A percentile compares a stretch with the other conserved stretches of the same genome.
phyloP scores from a whole-genome alignment of 2,329 filamentous ascomycete species.

The Fusarium chaquense region DNA sequence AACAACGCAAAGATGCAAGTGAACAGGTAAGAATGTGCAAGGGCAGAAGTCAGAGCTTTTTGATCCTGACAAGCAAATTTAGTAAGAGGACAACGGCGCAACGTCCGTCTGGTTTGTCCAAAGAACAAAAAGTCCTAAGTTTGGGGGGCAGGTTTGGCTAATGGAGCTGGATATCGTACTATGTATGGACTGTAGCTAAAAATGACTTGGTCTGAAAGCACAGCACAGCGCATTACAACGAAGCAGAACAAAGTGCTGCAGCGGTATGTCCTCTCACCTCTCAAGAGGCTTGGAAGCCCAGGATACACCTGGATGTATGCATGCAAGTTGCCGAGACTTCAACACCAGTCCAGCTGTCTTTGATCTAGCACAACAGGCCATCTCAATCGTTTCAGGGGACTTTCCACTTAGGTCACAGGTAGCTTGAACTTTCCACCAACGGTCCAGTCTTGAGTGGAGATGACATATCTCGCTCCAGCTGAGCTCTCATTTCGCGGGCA shows the following conservation, averaged over 20 bases:
- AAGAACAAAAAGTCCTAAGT: constrained; percentile 33
- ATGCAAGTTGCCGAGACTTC: constrained; percentile 38
- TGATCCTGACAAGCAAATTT: constrained; percentile 32
- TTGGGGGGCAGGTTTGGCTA: constrained; percentile 33
- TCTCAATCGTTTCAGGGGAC: constrained; percentile 39
- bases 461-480: constrained; percentile 37
- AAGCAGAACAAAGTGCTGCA: constrained; percentile 11
- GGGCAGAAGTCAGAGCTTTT: constrained; percentile 22
- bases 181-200: constrained; percentile 23
- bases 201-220: constrained; percentile 37
- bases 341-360: constrained; percentile 26
- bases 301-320: constrained; percentile 41
- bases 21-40: constrained; percentile 18
- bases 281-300: constrained; percentile 22
- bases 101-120: constrained; percentile 28
- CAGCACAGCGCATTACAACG: background rate
- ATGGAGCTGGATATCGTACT: constrained; percentile 17
- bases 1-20: constrained; percentile 26
- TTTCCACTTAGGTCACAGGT: constrained; percentile 30
- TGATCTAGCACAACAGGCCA: constrained; percentile 36
- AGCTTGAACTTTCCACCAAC: constrained; percentile 41
- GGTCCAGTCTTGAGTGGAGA: constrained; percentile 34
- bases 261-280: constrained; percentile 22
- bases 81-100: constrained; percentile 30
- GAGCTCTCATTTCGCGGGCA: constrained; percentile 33